Conservation (phyloP, 169 alveolate genomes). For the Plasmodium sp. region DNA sequence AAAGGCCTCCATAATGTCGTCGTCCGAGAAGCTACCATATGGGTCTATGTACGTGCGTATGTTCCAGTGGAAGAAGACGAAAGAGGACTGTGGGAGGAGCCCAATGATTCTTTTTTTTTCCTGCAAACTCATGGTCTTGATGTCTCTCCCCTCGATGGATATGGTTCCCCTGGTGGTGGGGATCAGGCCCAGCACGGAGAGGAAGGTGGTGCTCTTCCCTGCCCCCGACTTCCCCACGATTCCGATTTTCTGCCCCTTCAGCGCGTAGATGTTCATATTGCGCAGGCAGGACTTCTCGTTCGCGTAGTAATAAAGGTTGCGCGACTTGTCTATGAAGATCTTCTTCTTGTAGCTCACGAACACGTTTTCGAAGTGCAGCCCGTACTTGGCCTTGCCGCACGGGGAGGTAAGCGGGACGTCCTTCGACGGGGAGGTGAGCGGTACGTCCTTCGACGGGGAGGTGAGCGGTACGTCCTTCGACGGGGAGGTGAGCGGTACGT, state of each 20-base stretch:
- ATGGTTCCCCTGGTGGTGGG: conserved; percentile 75
- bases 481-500: not conserved
- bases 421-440: too few relatives aligned
- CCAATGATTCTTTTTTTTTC: conserved; percentile 75
- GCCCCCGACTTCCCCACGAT: conserved; percentile 81
- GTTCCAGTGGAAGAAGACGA: conserved; percentile 78
- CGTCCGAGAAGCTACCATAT: conserved; percentile 71
- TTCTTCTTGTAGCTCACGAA: conserved; percentile 64
- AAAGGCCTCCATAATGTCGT: conserved; percentile 74
- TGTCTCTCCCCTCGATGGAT: conserved; percentile 74
- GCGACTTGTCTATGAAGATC: conserved; percentile 6
- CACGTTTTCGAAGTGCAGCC: conserved; percentile 56
- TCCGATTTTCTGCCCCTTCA: conserved; percentile 79
- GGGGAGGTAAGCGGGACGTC: not conserved
- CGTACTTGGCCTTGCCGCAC: not conserved
- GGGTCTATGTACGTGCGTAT: conserved; percentile 79
- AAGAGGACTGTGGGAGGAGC: conserved; percentile 80
- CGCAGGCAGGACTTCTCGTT: conserved; percentile 72
- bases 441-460: too few relatives aligned
- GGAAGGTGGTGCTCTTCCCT: conserved; percentile 78
- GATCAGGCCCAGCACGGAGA: conserved; percentile 77
- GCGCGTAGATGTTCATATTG: conserved; percentile 78
- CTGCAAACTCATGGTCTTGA: conserved; percentile 6
- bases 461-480: too few relatives aligned
- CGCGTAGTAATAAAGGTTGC: conserved; percentile 38